phyloP scores from a whole-genome alignment of 2,329 filamentous ascomycete genomes.

The Cladosporium sp. region DNA sequence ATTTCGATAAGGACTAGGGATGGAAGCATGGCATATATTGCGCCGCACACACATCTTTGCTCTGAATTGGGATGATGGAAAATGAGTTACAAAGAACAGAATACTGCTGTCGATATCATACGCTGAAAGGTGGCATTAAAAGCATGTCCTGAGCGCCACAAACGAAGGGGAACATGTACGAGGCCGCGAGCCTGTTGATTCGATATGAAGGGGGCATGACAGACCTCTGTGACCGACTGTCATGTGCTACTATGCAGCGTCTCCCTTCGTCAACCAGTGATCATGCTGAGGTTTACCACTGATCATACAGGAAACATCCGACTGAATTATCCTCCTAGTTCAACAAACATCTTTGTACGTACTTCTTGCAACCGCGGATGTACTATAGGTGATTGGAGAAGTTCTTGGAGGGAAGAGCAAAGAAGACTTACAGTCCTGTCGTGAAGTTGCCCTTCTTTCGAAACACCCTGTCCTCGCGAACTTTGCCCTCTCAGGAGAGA shows the following conservation, averaged over 20 bases:
- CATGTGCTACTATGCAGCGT: neutral
- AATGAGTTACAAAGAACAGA: neutral
- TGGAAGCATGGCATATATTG: neutral
- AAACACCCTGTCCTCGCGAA: no score
- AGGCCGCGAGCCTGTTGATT: no score
- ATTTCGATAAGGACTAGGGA: neutral
- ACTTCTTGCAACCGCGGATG: neutral
- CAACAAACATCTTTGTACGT: neutral
- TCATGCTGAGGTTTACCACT: neutral
- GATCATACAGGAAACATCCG: neutral
- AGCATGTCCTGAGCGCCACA: neutral
- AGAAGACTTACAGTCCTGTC: no score
- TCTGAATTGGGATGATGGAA: neutral
- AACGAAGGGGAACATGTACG: no score
- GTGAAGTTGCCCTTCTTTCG: no score
- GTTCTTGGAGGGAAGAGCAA: no score
- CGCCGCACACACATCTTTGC: neutral
- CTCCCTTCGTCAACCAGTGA: neutral
- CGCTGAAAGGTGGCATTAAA: neutral
- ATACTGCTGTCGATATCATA: neutral
- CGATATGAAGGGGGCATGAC: no score
- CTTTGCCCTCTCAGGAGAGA: no score
- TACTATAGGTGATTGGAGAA: no score
- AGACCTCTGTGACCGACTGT: no score
- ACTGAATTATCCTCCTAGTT: neutral